Conservation (phyloP, 1,284 basidiomycete genomes). For the Phaffia rhodozyma region DNA sequence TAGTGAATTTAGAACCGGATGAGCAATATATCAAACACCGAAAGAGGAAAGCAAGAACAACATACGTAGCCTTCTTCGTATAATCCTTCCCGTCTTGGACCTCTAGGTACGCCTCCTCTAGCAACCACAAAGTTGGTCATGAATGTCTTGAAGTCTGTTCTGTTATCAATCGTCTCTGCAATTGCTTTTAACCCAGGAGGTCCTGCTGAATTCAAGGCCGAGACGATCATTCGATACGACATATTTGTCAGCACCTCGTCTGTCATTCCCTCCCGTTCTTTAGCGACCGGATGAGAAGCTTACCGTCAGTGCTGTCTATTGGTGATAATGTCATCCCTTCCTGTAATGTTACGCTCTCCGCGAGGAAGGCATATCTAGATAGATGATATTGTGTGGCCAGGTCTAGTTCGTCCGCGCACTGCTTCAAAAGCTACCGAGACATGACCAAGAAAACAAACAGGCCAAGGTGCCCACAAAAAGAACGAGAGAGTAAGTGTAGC, state of each 20-base stretch:
- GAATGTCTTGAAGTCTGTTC: conserved; percentile 85
- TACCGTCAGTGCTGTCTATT: conserved; percentile 51
- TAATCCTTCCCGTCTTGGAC: conserved; percentile 68
- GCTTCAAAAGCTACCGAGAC: conserved; percentile 65
- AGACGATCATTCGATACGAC: conserved; percentile 5
- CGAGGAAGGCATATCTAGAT: conserved; percentile 85
- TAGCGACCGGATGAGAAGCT: conserved; percentile 16
- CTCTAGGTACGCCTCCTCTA: conserved; percentile 47
- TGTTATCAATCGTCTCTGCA: conserved; percentile 85
- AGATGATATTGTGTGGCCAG: conserved; percentile 94
- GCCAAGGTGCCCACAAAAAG: neutral
- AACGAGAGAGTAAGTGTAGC: conserved; percentile 1
- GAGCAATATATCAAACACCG: neutral
- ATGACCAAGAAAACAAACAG: neutral
- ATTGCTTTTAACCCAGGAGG: conserved; percentile 70
- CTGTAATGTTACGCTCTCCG: conserved; percentile 75
- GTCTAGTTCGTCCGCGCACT: conserved; percentile 91
- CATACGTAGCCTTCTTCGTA: conserved; percentile 70
- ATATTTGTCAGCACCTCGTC: too few species aligned
- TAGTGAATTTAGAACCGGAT: too few species aligned
- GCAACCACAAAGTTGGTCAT: conserved; percentile 92
- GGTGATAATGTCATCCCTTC: conserved; percentile 78
- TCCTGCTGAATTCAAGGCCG: conserved; percentile 25
- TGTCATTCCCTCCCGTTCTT: too few species aligned
- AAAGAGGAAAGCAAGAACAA: neutral